Evolutionary conservation across 1,139 yeast genomes (phyloP), one percentile per base, ranked within the genome.

Genomic region (Candida frijolesensis): DNA sequence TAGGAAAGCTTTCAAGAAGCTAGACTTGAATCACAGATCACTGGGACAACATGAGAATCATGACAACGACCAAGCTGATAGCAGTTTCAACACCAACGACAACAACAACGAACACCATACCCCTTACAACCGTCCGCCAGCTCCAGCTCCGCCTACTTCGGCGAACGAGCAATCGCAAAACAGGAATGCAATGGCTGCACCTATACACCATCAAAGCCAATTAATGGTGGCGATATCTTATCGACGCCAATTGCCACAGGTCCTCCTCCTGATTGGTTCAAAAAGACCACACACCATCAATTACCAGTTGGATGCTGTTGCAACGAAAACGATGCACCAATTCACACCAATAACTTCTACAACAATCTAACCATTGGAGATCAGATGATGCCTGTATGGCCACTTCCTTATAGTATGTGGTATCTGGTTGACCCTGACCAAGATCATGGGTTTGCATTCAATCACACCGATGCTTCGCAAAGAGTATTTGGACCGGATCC

Each of bases 321-420:
- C 35, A 47, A 42, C 15, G 42, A 39, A 11, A 38, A 44, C 14
- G 52, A 52, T 41, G 44, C 30, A 11, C 78, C 81, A 1, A 66
- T 76, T 46, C 80, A 76, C 50, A 76, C 81, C 25, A 76, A 76
- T 53, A 76, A 74, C 56, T 75, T 76, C 56, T 76, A 66, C 57
- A 74, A 74, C 53, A 76, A 76, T 52, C 60, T 76, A 52, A 62
- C 76, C 1, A 64, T 76, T 54, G 79, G 66, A 9, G 78, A 76
- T 57, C 81, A 76, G 58, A 72, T 76, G 0, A 72, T 65, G 56
- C 80, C 81, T 1, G 66, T 74, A 0, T 76, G 80, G 80, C 72
- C 80, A 2, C 71, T 71, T 33, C 81, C 81, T 1, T 76, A 76
- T 54, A 75, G 79, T 16, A 62, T 76, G 32, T 76, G 80, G 80